Conservation (phyloP, 2,329 filamentous ascomycete genomes). For the Sclerotinia spermophila region DNA sequence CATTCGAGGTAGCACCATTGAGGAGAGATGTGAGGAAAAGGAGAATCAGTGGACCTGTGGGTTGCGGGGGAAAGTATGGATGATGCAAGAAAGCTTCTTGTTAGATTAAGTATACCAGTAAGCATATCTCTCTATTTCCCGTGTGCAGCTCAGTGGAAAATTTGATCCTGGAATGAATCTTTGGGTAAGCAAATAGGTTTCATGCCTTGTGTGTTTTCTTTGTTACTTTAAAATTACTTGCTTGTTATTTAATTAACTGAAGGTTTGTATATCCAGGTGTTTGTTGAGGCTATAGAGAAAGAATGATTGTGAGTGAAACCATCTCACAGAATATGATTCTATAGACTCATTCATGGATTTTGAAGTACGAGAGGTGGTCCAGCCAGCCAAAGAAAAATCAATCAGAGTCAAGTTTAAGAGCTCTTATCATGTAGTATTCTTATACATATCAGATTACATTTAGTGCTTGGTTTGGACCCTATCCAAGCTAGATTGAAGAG, state of each 20-base stretch:
- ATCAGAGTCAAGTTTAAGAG: neutral
- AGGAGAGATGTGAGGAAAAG: neutral
- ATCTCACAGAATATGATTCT: neutral
- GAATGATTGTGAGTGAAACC: neutral
- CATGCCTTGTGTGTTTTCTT: neutral
- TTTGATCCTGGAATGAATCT: neutral
- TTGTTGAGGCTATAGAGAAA: neutral
- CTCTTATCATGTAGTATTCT: rapidly evolving
- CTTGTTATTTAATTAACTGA: neutral
- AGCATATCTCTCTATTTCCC: neutral
- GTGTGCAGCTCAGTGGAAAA: neutral
- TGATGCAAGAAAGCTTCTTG: neutral
- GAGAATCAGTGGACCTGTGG: neutral
- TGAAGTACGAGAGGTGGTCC: neutral
- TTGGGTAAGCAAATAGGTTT: neutral
- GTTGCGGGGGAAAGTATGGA: no score
- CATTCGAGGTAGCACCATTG: neutral
- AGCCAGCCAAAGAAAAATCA: neutral
- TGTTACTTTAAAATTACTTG: neutral
- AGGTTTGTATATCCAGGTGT: neutral
- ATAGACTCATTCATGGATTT: no score
- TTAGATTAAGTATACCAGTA: neutral
- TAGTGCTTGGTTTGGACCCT: no score
- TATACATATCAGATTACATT: neutral
- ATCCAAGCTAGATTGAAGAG: neutral